A percentile compares a stretch with the other conserved stretches of the same genome.
phyloP scores from a whole-genome alignment of 108 stramenopile genomes.

The Cyclotella atomus region DNA sequence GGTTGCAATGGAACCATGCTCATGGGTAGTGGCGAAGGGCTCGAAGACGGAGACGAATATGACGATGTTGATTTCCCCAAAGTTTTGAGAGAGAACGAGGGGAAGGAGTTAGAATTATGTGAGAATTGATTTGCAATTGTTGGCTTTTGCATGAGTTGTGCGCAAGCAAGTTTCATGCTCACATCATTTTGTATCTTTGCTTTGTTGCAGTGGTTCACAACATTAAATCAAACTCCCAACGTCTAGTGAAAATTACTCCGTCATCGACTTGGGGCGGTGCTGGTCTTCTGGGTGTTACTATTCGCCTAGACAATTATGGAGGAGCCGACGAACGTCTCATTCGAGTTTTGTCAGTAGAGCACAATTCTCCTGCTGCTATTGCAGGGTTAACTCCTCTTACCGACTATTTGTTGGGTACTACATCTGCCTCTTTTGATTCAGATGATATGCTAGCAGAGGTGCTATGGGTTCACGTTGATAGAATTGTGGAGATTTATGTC shows the following conservation, averaged over 20 bases:
- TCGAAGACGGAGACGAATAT: slow-evolving; percentile 81
- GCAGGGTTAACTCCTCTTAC: slow-evolving; percentile 68
- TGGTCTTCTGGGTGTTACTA: slow-evolving; percentile 95
- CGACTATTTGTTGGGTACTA: slow-evolving; percentile 85
- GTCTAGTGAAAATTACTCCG: slow-evolving; percentile 81
- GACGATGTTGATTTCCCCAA: slow-evolving; percentile 81
- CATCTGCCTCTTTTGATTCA: slow-evolving; percentile 55
- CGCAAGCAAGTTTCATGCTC: neutral
- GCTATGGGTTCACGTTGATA: slow-evolving; percentile 69
- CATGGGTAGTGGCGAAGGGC: slow-evolving; percentile 72
- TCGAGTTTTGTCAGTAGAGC: slow-evolving; percentile 74
- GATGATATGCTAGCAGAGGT: slow-evolving; percentile 71
- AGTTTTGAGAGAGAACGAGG: slow-evolving; percentile 61
- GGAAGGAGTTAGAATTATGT: slow-evolving; percentile 65
- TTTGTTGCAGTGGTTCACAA: slow-evolving; percentile 76
- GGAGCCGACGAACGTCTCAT: slow-evolving; percentile 88
- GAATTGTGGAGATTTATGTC: slow-evolving; percentile 92
- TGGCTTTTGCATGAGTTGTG: no score
- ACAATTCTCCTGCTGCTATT: slow-evolving; percentile 67
- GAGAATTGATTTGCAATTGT: slow-evolving; percentile 31
- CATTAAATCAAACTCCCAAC: slow-evolving; percentile 80
- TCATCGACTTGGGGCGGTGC: slow-evolving; percentile 90
- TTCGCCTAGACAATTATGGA: slow-evolving; percentile 92
- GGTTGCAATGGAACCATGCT: slow-evolving; percentile 79
- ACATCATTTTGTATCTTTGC: neutral